Base-by-base conservation (phyloP, 257 asterid genomes). In the Striga asiatica region DNA sequence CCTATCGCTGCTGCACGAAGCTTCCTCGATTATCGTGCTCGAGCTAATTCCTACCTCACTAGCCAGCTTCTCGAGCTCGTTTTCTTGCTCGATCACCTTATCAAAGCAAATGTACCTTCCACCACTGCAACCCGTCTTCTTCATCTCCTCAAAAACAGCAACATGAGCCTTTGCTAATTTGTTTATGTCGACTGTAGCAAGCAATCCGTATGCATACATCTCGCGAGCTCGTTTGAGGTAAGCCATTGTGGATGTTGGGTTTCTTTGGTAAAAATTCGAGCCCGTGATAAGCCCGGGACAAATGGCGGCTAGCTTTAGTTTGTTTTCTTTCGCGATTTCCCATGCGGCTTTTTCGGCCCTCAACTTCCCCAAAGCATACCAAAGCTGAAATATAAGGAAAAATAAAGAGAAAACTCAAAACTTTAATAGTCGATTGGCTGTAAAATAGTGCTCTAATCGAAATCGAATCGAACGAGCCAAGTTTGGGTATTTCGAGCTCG, bases 281-380 rank as follows among this genome's bases (percentile, higher is more conserved):
- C 98, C 97, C 0, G 82, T 82, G 13, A 91, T 76, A 10, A 89
- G 95, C 11, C 89, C 98, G 0, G 95, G 77, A 25, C 97, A 91
- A 20, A 91, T 74, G 29, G 94, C 76, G 8, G 86, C 73, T 9
- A 91, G 78, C 49, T 84, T 82, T 39, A 91, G 31, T 3, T 79
- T 77, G 5, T 38, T 65, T 42, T 75, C 82, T 65, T 64, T 69
- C 2, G 95, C 89, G 0, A 80, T 55, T 42, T 84, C 80, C 84
- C 85, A 77, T 1, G 97, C 95, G 0, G 81, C 87, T 43, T 75
- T 82, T 58, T 91, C 98, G 0, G 96, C 92, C 61, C 82, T 84
- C 47, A 87, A 58, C 73, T 91, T 91, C 46, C 98, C 98, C 76
- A 91, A 47, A 11, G 98, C 98, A 54, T 87, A 91, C 98, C 97